Base-by-base conservation (phyloP, 2,329 filamentous ascomycete species). In the Exophiala viscosa region DNA sequence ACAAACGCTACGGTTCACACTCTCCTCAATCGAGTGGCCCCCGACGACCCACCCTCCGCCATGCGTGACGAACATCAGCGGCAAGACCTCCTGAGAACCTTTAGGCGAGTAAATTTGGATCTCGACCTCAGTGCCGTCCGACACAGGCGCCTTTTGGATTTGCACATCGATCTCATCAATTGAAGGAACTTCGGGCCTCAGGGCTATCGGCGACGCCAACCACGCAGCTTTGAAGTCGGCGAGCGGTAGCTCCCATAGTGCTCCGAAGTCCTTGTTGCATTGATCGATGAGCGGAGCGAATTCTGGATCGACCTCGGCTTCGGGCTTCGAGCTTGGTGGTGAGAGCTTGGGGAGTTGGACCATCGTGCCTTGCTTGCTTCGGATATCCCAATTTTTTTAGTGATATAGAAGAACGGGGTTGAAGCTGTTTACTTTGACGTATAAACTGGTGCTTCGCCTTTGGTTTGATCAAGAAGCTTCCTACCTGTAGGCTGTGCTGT, bases 11-110 rank as follows among this genome's bases (percentile, higher is more conserved):
- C 36, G 32, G 14, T 20, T 32, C 43, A 47, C 35, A 28, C 15
- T 17, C 18, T 46, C 36, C 23, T 52, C 49, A n/a, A 41, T 32
- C 8, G 15, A 14, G 15, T 52, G 49, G 9, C 8, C 9, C 4
- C 49, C 49, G 7, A 52, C 18, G 6, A 42, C 36, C 49, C 49
- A 52, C 5, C 49, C 42, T n/a, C 48, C 48, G 5, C 48, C 48
- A 33, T 51, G 48, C 17, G 32, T 28, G 10, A 51, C 48, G 14
- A 39, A 51, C 18, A 51, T 33, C 18, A 51, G 18, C 8, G 48
- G 41, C n/a, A 48, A 23, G 2, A 15, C 20, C 18, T 38, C 32
- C 14, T 28, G 17, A 8, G 20, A 17, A 23, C 39, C 20, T 17
- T 36, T 40, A n/a, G 48, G 48, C 20, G 32, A 32, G 20, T 40